Conservation (phyloP, 1,284 basidiomycete species). For the Microbotryum intermedium region DNA sequence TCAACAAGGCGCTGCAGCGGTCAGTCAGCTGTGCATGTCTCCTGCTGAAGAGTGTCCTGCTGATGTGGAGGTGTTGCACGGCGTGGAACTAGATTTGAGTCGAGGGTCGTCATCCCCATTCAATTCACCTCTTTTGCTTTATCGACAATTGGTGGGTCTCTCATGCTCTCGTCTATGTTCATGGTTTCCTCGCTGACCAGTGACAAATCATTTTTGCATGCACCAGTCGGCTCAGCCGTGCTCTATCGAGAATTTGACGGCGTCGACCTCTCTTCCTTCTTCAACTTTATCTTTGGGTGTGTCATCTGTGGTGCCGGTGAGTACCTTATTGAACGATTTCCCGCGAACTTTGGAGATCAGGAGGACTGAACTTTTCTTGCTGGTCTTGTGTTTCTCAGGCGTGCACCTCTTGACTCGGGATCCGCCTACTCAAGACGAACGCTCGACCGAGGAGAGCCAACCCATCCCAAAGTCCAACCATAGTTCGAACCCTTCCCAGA, state of each 20-base stretch:
- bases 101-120: constrained; percentile 81
- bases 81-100: constrained; percentile 70
- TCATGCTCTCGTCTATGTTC: too few relatives aligned
- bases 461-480: too few relatives aligned
- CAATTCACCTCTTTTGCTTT: constrained; percentile 79
- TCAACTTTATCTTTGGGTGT: constrained; percentile 39
- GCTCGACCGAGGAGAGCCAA: too few relatives aligned
- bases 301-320: constrained; percentile 33
- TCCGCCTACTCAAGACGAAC: not conserved
- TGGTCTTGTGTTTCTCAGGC: not conserved
- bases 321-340: not conserved
- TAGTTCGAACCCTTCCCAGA: not conserved
- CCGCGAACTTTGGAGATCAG: not conserved
- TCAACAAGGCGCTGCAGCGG: constrained; percentile 54
- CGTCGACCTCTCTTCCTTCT: constrained; percentile 23
- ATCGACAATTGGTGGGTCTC: constrained; percentile 54
- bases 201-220: not conserved
- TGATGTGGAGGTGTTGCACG: not conserved
- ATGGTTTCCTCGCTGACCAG: not conserved
- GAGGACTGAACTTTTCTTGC: too few relatives aligned
- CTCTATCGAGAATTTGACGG: constrained; percentile 86
- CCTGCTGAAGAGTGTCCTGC: constrained; percentile 19
- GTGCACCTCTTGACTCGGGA: constrained; percentile 22
- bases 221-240: constrained; percentile 68
- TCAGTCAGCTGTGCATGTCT: constrained; percentile 13